phyloP scores from a whole-genome alignment of 768 basidiomycete species.

The Podaxis sp. region DNA sequence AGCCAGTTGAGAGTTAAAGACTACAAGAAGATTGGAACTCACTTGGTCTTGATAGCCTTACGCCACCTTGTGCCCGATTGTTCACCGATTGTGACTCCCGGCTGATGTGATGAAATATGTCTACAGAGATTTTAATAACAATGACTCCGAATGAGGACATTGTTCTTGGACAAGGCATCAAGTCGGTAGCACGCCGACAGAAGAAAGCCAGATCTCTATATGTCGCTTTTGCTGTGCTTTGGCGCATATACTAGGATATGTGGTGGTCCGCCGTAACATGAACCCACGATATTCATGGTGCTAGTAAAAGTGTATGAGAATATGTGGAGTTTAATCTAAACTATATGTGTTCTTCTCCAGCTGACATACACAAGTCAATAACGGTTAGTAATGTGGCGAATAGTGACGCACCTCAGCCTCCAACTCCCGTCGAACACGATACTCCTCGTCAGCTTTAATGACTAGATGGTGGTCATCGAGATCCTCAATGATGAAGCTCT shows the following conservation, averaged over 20 bases:
- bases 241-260: too few species aligned
- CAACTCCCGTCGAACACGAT: slow-evolving; percentile 63
- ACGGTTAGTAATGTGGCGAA: not conserved
- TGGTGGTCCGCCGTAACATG: not conserved
- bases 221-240: too few species aligned
- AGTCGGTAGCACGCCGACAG: too few species aligned
- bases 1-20: not conserved
- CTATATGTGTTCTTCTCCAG: slow-evolving; percentile 82
- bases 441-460: slow-evolving; percentile 80
- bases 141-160: too few species aligned
- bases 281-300: not conserved
- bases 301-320: not conserved
- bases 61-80: not conserved
- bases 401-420: slow-evolving; percentile 64
- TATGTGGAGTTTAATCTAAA: slow-evolving; percentile 34
- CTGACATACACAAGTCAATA: slow-evolving; percentile 10
- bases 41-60: not conserved
- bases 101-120: not conserved
- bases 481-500: slow-evolving; percentile 82
- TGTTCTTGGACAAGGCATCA: too few species aligned
- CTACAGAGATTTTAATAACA: not conserved
- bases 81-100: not conserved
- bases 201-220: too few species aligned
- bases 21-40: not conserved
- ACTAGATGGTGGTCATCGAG: slow-evolving; percentile 81